These are phyloP conservation scores for Fusarium piperis DNA, from an alignment of 2,329 filamentous ascomycete species.

Conservation along the genomic window DNA sequence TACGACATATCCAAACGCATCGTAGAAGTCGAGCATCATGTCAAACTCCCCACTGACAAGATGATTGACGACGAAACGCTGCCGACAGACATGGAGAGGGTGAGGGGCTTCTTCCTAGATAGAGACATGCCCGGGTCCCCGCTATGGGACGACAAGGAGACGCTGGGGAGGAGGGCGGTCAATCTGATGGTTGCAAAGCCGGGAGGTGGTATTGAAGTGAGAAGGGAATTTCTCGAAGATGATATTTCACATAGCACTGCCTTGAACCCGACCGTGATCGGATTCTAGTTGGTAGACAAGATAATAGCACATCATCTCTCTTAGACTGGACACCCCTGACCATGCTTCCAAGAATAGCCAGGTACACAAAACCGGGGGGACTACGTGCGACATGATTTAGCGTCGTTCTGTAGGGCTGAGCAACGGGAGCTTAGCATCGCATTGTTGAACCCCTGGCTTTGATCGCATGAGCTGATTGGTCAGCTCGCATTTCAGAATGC, in stretches of 20 bases:
- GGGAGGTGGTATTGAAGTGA: background rate
- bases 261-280: background rate
- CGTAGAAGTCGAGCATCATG: constrained; percentile 53
- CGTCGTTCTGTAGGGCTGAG: constrained; percentile 19
- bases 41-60: constrained; percentile 39
- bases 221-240: background rate
- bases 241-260: background rate
- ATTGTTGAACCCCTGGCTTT: background rate
- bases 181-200: constrained; percentile 4
- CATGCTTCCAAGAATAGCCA: background rate
- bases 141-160: background rate
- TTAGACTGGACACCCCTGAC: background rate
- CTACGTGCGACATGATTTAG: background rate
- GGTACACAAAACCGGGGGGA: background rate
- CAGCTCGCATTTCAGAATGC: constrained; percentile 29
- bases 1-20: constrained; percentile 45
- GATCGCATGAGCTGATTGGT: constrained; percentile 10
- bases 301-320: background rate
- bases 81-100: constrained; percentile 27
- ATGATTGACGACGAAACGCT: background rate
- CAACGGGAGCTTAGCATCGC: background rate
- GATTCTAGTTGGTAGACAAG: background rate
- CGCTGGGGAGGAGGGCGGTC: background rate
- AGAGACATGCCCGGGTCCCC: background rate
- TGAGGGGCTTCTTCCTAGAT: constrained; percentile 30